A percentile compares a stretch with the other conserved stretches of the same genome.
These are phyloP conservation scores for rapeseed (Brassica napus) DNA, from an alignment of 345 rosid species.

Conservation along the genomic window Da-Ae NC_063441.1:22388501-22389000, in stretches of 20 bases:
- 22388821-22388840: neutral
- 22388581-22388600: neutral
- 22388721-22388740: neutral
- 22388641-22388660: no score
- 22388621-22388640: no score
- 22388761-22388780: neutral
- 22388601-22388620: neutral
- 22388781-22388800: neutral
- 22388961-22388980: neutral
- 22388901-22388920: neutral
- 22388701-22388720: neutral
- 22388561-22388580: no score
- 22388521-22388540: neutral
- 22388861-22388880: no score
- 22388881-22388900: no score
- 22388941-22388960: neutral
- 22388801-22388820: neutral
- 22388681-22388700: neutral
- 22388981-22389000: constrained; percentile 19
- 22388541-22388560: neutral
- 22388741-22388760: neutral
- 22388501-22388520: no score
- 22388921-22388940: constrained; percentile 10
- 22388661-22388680: no score
- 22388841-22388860: neutral